These are phyloP conservation scores for Tilletia caries DNA, from an alignment of 1,284 basidiomycete genomes.

Conservation along the genomic window DNA sequence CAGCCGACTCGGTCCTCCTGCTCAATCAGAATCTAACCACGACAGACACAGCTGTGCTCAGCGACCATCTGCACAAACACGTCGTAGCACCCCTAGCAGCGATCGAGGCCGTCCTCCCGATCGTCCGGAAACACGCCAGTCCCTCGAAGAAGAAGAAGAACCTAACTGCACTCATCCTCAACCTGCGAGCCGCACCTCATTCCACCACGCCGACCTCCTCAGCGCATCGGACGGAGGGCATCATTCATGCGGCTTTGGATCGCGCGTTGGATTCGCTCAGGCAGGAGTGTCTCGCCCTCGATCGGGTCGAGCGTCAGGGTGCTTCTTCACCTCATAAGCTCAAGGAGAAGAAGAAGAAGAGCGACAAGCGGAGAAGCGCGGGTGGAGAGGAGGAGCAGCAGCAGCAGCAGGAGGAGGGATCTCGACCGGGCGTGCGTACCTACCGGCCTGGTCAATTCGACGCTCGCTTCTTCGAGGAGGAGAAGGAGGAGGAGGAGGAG, in stretches of 20 bases:
- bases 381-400: background rate
- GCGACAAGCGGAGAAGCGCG: background rate
- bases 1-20: slow-evolving; percentile 8
- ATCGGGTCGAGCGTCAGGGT: background rate
- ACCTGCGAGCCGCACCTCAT: background rate
- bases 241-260: background rate
- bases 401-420: background rate
- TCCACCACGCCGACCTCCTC: no score
- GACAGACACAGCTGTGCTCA: slow-evolving; percentile 19
- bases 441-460: slow-evolving; percentile 7
- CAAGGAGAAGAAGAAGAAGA: background rate
- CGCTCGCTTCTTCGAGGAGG: background rate
- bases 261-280: background rate
- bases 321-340: no score
- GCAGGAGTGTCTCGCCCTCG: background rate
- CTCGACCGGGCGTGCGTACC: background rate
- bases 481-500: background rate
- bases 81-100: slow-evolving; percentile 37
- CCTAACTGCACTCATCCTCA: background rate
- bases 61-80: slow-evolving; percentile 33
- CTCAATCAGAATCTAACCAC: background rate
- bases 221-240: background rate
- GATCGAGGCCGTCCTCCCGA: slow-evolving; percentile 30
- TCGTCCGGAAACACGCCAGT: slow-evolving; percentile 26
- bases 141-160: slow-evolving; percentile 23